Percentiles rank a stretch among this genome's conserved stretches.
phyloP scores from a whole-genome alignment of 306 rosid genomes.

The Sphenostylis stenocarpa region DNA sequence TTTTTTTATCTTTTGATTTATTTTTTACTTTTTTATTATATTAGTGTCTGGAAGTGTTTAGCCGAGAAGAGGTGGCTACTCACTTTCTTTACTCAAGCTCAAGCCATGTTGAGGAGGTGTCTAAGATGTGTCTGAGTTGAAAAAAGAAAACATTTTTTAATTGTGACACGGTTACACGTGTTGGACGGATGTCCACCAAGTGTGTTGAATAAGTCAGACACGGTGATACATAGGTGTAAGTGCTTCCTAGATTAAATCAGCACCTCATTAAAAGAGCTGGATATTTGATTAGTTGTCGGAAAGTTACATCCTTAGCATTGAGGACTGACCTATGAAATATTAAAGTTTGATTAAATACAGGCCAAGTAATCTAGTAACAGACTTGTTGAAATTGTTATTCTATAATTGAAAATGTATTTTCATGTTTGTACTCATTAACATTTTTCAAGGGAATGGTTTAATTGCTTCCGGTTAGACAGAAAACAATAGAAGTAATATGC shows the following conservation, averaged over 20 bases:
- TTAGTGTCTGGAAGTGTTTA: no score
- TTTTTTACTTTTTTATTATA: no score
- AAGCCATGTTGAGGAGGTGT: no score
- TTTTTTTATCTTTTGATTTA: no score
- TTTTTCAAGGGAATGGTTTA: neutral
- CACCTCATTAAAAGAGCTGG: neutral
- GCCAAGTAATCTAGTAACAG: neutral
- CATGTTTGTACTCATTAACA: neutral
- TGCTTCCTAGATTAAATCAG: neutral
- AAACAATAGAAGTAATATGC: neutral
- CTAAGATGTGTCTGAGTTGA: no score
- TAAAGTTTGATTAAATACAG: neutral
- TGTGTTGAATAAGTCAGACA: no score
- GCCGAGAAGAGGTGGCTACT: no score
- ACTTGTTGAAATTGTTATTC: neutral
- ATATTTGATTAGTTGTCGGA: neutral
- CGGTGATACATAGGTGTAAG: no score
- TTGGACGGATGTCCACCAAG: no score
- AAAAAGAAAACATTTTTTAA: no score
- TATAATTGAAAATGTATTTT: neutral
- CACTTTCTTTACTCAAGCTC: no score
- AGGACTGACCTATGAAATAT: slow-evolving; percentile 8
- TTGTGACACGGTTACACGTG: no score
- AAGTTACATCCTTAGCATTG: neutral
- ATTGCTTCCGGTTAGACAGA: neutral